Base-by-base conservation (phyloP, 495 filamentous ascomycete species). In the Evernia prunastri region DNA sequence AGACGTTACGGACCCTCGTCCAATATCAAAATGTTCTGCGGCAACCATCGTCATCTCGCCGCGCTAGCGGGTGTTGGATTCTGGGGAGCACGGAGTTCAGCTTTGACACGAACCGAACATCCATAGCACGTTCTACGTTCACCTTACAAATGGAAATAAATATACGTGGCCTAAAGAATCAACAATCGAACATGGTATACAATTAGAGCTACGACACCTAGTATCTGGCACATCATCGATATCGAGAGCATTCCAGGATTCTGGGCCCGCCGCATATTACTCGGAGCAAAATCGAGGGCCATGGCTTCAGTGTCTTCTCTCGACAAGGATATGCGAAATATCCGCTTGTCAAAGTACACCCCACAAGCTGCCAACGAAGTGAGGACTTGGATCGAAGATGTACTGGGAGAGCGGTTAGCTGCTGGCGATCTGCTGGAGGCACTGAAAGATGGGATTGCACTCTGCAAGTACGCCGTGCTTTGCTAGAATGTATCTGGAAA, bases 261-360 rank as follows among this genome's bases (percentile, higher is more conserved):
- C 62, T 39, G 27, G 56, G 31, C 6, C 11, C 27, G 20, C 20
- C 27, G 29, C 40, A 25, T 6, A 40, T 20, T 5, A 23, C 54
- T 2, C 60, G 23, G 42, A 23, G 23, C 31, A 47, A 9, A 18
- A 23, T 25, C 15, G 4, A 25, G 17, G 23, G 73, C 60, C 66
- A 97, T 97, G 94, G 92, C 95, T 66, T 97, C 95, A 43, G 95
- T 97, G 12, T 82, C 90, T 54, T 96, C 91, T 63, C 78, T 99
- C 40, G 95, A 99, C 72, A 92, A 91, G 74, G 95, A 99, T 80
- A 81, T 99, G 85, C 89, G 89, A 79, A 92, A 87, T 73, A 73
- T 96, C 79, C 93, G 95, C 74, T 77, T 96, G 71, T 89, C 89
- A 45, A 92, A 93, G 77, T 97, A 97, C 80, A 97, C 94, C 29